Evolutionary conservation across 495 filamentous ascomycete genomes (phyloP).

Genomic region (Amphirosellinia nigrospora): DNA sequence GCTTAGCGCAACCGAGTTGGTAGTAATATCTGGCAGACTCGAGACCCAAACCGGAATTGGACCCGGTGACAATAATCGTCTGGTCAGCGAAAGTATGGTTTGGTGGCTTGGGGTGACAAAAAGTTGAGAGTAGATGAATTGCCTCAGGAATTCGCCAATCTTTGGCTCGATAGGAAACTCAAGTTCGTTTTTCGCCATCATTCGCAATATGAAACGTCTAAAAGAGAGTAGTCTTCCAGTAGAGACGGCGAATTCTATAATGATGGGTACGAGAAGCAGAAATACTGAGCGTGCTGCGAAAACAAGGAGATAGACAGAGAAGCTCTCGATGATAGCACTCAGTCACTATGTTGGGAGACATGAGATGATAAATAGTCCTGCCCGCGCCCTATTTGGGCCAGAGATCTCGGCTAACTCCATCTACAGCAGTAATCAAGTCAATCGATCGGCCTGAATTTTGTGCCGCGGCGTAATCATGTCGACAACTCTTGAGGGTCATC

Average conservation of each 20-base stretch:
- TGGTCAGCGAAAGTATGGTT: conserved; percentile 36
- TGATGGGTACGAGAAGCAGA: background rate
- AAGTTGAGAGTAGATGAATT: conserved; percentile 55
- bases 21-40: conserved; percentile 52
- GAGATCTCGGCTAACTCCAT: background rate
- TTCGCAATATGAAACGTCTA: background rate
- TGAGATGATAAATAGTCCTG: background rate
- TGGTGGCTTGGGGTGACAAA: conserved; percentile 41
- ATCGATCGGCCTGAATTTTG: conserved; percentile 2
- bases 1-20: conserved; percentile 41
- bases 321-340: background rate
- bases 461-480: background rate
- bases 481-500: background rate
- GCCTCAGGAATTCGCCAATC: conserved; percentile 4
- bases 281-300: background rate
- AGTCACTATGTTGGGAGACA: background rate
- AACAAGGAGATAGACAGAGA: background rate
- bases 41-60: conserved; percentile 57
- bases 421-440: background rate
- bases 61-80: conserved; percentile 59
- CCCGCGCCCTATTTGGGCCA: background rate
- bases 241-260: background rate
- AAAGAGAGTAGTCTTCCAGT: background rate
- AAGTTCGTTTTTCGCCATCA: background rate
- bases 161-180: conserved; percentile 12